Evolutionary conservation across 2,329 filamentous ascomycete genomes (phyloP), one percentile per base, ranked within the genome.

Genomic region (Arachnopeziza araneosa): DNA sequence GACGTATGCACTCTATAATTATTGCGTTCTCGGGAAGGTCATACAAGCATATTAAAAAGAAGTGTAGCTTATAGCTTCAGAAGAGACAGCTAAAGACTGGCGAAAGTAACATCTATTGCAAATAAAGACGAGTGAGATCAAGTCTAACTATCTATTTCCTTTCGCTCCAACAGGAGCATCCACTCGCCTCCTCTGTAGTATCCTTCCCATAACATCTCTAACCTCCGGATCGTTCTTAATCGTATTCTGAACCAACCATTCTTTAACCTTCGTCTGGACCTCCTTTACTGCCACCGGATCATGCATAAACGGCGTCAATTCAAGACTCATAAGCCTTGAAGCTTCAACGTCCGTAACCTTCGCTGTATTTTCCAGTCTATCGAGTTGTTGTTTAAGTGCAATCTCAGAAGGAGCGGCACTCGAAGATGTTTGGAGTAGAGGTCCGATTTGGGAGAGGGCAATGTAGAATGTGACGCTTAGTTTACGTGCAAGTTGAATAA

Each of bases 221-320:
- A 98, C 93, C 75, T 93, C 90, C 0, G 87, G 87, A 74, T 93
- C 90, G 54, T 83, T 85, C 66, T 85, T 82, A 61, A 96, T 89
- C 17, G 87, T 93, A 71, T 96, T 96, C 73, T 96, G 86, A 55
- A 97, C 86, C 67, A 98, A 78, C 82, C 91, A 96, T 69, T 95
- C 90, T 75, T 87, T 89, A 75, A 97, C 83, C 68, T 88, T 89
- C 50, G 81, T 81, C 63, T 86, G 83, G 69, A 96, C 75, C 61
- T 84, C 85, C 52, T 78, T 79, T 53, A 88, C 77, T n/a, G 79
- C 80, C 62, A 83, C 81, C 44, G 81, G 76, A 69, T 96, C 88
- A n/a, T 86, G 87, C 55, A 80, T 84, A 74, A 92, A 97, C 0
- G 93, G 93, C 56, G 86, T 85, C 73, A 93, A 82, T 69, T 96